Evolutionary conservation across 148 eudicot genomes (phyloP).

Genomic region (Agrostemma githago): DNA sequence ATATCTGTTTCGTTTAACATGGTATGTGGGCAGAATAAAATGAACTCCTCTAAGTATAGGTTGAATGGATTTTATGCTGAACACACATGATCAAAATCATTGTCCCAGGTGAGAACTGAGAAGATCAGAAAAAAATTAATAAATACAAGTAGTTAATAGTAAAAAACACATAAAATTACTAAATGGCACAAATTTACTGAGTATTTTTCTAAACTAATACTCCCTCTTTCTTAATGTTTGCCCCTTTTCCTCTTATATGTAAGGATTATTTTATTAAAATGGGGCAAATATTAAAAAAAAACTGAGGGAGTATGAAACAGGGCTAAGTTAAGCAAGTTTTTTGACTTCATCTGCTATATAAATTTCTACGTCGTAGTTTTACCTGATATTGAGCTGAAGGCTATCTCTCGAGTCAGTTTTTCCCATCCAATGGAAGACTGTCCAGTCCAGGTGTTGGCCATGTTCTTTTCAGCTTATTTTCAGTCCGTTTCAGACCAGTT

Average conservation of each 20-base stretch:
- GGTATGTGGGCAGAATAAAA: not conserved
- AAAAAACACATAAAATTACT: not conserved
- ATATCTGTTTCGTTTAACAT: conserved; percentile 6
- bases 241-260: no score
- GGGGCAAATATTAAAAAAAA: no score
- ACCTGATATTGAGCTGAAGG: not conserved
- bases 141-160: not conserved
- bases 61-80: not conserved
- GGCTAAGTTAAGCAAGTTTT: not conserved
- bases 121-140: not conserved
- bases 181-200: not conserved
- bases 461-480: no score
- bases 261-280: no score
- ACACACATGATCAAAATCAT: not conserved
- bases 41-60: conserved; percentile 9
- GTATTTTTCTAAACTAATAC: no score
- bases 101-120: not conserved
- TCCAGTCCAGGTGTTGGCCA: not conserved
- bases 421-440: not conserved
- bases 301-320: not conserved
- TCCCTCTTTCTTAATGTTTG: no score
- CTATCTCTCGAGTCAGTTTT: not conserved
- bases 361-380: not conserved
- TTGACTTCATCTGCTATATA: no score
- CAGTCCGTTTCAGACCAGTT: no score